Evolutionary conservation across 2,329 filamentous ascomycete species (phyloP), one percentile per base, ranked within the genome.

Genomic region (Exophiala alcalophila): DNA sequence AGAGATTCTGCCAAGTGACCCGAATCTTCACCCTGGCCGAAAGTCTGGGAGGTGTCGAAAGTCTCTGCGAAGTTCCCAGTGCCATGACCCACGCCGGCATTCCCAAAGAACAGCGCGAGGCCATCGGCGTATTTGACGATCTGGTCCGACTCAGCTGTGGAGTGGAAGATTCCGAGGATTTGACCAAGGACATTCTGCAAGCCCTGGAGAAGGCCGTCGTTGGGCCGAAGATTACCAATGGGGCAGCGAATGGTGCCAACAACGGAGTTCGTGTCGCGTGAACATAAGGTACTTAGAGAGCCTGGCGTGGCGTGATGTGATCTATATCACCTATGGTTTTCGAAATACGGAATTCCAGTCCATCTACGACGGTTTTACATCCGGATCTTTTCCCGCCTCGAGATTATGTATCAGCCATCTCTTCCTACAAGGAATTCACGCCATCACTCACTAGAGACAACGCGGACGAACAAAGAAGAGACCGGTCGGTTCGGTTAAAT

Each of bases 81-180:
- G 86, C 82, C 68, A 98, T 98, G 92, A 98, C 92, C 12, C 92
- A 98, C 66, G 86, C 89, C 16, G 92, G 91, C 46, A 98, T 98
- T 54, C 92, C 92, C 35, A 80, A 78, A 63, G 89, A 89, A 49
- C 81, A 94, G 72, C 77, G 92, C 44, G 92, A 98, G 74, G 84
- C 83, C 3, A 89, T 92, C 1, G 92, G 92, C 49, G 89, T 98
- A 21, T 97, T 83, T 60, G 92, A 98, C 62, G 92, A 98, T 65
- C 77, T 98, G 5, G 86, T 98, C 20, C 79, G 92, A 54, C 74
- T 98, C 48, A 94, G 88, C 74, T 96, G 89, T 63, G 92, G 92
- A 59, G 81, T 98, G 41, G 92, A 98, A 70, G 92, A 98, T 60
- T 79, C 80, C 5, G 81, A 83, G 49, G 92, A 98, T 65, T 72